Conservation (phyloP, 345 rosid genomes). For the Carallia brachiata region DNA sequence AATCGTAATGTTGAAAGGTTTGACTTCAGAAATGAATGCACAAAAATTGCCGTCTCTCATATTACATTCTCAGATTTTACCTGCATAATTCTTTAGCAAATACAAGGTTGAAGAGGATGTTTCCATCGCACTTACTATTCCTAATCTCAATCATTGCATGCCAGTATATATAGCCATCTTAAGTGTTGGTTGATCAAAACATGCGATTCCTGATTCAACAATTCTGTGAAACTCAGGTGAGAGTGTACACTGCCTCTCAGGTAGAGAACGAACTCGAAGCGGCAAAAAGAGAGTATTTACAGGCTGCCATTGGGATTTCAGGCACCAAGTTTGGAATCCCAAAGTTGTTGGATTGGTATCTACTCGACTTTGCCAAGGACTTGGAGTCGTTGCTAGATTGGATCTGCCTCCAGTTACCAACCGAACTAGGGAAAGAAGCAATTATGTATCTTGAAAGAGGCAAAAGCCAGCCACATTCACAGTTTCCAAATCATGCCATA, state of each 20-base stretch:
- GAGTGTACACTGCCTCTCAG: conserved; percentile 60
- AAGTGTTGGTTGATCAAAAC: not conserved
- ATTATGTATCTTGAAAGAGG: conserved; percentile 60
- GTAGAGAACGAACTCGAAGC: conserved; percentile 66
- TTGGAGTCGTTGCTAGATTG: conserved; percentile 74
- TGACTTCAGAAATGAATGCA: not conserved
- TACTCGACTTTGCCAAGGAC: conserved; percentile 83
- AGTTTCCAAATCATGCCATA: conserved; percentile 61
- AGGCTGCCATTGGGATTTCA: conserved; percentile 71
- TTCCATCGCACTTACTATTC: no score
- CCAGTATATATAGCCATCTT: not conserved
- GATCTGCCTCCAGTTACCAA: conserved; percentile 83
- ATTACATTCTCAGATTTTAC: no score
- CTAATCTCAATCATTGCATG: no score
- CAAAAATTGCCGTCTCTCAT: no score
- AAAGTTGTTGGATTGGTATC: conserved; percentile 76
- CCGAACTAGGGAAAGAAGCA: conserved; percentile 65
- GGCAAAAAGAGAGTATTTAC: conserved; percentile 74
- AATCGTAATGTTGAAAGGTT: conserved; percentile 3
- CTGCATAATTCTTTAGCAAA: no score
- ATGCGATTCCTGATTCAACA: conserved; percentile 20
- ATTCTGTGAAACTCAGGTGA: conserved; percentile 44
- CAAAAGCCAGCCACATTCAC: conserved; percentile 39
- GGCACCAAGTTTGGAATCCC: conserved; percentile 54
- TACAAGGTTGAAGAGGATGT: no score